Base-by-base conservation (phyloP, 805 yeast species). In the Metschnikowia shivogae region DNA sequence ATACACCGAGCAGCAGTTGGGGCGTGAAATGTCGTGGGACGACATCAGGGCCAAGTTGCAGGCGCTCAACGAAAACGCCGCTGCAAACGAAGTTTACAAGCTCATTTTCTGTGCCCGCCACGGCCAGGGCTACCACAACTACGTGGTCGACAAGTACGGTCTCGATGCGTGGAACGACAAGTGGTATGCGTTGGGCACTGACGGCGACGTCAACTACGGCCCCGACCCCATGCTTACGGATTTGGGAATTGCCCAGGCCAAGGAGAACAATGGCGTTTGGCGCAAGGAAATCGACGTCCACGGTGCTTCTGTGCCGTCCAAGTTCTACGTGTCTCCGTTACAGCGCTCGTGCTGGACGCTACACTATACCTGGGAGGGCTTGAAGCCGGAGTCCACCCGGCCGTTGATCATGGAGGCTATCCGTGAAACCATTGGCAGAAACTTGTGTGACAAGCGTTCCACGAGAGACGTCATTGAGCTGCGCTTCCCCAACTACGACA, bases 91-190 rank as follows among this genome's bases (percentile, higher is more conserved):
- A 34, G 46, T 50, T 30, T 78, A 68, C 59, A 81, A 80, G 53
- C 54, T 81, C 38, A 46, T 81, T 3, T 72, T 78, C 39, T 67
- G 78, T 43, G 82, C 84, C 9, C 70, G 89, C 57, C 89, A 83
- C 54, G 89, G 88, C 5, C 86, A 82, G 59, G 89, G 88, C 0
- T 76, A 63, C 56, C 89, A 83, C 50, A 83, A 83, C 53, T 67
- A 69, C 36, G 74, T 78, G 3, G 78, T 81, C 12, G 64, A 63
- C 19, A 71, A 76, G 47, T 81, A 80, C 53, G 87, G 87, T 9
- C 44, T 68, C 14, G 70, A 71, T 2, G 76, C 62, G n/a, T 83
- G 88, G 89, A 63, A 78, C 53, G 53, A 57, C 0, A 72, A 80
- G 46, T 81, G 82, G 81, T 70, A 80, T 5, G 62, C 63, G 12